Conservation (phyloP, 179 eudicot species). For the Nepenthes alata region DNA sequence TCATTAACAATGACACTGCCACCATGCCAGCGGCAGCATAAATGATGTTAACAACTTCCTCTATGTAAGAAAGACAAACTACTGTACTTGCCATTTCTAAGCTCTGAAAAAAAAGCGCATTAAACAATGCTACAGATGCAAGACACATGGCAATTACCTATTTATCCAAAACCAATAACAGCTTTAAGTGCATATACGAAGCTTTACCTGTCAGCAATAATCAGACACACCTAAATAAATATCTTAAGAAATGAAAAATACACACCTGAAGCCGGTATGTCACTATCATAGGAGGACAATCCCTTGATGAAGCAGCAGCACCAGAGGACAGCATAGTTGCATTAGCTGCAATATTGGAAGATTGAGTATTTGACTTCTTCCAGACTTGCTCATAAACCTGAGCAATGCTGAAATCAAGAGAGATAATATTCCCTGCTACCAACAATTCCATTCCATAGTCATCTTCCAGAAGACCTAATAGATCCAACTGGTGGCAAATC, state of each 20-base stretch:
- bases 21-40: no score
- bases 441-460: conserved; percentile 97
- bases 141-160: background rate
- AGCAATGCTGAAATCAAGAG: conserved; percentile 84
- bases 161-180: no score
- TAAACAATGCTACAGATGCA: background rate
- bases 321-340: conserved; percentile 44
- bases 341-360: conserved; percentile 42
- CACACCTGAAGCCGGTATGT: conserved; percentile 97
- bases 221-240: background rate
- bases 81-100: background rate
- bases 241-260: conserved; percentile 4
- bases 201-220: background rate
- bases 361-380: conserved; percentile 78
- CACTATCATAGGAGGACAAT: conserved; percentile 92
- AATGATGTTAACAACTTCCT: no score
- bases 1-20: no score
- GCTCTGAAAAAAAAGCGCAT: background rate
- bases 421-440: conserved; percentile 92
- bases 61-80: no score
- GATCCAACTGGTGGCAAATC: conserved; percentile 89
- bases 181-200: background rate
- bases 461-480: conserved; percentile 87
- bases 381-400: conserved; percentile 96
- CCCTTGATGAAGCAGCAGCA: conserved; percentile 48